A percentile compares a stretch with the other conserved stretches of the same genome.
Conservation (phyloP, 805 yeast species). For the Pichia kluyveri region DNA sequence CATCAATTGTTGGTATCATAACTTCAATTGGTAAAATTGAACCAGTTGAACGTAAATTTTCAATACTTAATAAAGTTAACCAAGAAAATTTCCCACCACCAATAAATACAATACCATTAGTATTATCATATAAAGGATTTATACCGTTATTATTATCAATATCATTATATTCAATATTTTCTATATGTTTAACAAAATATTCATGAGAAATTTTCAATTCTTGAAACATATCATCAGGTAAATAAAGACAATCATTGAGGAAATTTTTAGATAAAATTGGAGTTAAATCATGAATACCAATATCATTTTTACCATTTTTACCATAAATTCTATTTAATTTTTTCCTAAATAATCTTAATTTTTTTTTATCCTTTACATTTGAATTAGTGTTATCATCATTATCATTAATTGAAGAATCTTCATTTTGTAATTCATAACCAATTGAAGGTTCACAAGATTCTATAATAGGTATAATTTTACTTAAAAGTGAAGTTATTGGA, state of each 20-base stretch:
- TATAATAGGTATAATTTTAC: conserved; percentile 2
- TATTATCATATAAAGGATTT: conserved; percentile 29
- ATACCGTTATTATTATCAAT: not conserved
- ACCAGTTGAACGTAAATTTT: conserved; percentile 37
- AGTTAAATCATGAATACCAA: conserved; percentile 23
- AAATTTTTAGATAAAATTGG: conserved; percentile 45
- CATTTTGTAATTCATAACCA: conserved; percentile 16
- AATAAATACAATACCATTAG: conserved; percentile 58
- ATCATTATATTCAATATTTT: conserved; percentile 3
- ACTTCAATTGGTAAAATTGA: conserved; percentile 39
- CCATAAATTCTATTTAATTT: conserved; percentile 18
- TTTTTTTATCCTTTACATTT: not conserved
- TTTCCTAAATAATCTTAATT: not conserved
- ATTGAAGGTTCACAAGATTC: conserved; percentile 9
- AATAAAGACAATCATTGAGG: conserved; percentile 39
- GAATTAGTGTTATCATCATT: not conserved
- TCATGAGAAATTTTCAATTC: conserved; percentile 40
- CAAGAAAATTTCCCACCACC: conserved; percentile 73
- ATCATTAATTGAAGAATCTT: not conserved
- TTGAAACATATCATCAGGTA: conserved; percentile 34
- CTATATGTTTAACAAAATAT: conserved; percentile 34
- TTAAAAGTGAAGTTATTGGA: not conserved
- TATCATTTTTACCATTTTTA: conserved; percentile 19
- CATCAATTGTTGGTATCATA: conserved; percentile 30
- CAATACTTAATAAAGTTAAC: conserved; percentile 47